Evolutionary conservation across 2,329 filamentous ascomycete genomes (phyloP).

Genomic region (Aspergillus caelatus): DNA sequence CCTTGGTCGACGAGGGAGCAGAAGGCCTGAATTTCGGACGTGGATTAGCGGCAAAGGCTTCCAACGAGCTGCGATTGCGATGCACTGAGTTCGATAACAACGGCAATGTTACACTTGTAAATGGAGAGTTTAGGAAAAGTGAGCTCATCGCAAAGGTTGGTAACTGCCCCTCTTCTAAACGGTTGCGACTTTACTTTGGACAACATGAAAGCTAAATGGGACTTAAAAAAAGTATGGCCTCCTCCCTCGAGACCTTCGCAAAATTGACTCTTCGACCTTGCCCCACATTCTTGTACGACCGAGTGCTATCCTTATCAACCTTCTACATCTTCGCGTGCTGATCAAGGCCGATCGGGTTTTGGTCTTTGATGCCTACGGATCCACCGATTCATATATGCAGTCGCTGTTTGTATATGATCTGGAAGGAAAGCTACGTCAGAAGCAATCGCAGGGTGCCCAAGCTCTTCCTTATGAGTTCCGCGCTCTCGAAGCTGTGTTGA

Average conservation of each 20-base stretch:
- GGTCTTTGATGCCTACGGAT: slow-evolving; percentile 94
- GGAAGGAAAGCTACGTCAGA: slow-evolving; percentile 87
- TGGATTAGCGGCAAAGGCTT: slow-evolving; percentile 72
- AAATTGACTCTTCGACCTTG: slow-evolving; percentile 94
- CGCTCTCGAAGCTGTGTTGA: slow-evolving; percentile 90
- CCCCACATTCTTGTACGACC: slow-evolving; percentile 94
- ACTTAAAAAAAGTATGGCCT: slow-evolving; percentile 72
- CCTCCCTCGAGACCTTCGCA: slow-evolving; percentile 89
- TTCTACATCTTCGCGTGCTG: slow-evolving; percentile 92
- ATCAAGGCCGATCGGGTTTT: slow-evolving; percentile 95
- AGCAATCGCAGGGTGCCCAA: slow-evolving; percentile 55
- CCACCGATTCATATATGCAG: slow-evolving; percentile 90
- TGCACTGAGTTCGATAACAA: slow-evolving; percentile 95
- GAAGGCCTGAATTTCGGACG: slow-evolving; percentile 70
- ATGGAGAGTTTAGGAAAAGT: slow-evolving; percentile 96
- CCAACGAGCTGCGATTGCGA: slow-evolving; percentile 80
- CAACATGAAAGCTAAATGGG: slow-evolving; percentile 1
- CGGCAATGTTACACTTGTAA: slow-evolving; percentile 88
- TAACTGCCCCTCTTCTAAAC: slow-evolving; percentile 7
- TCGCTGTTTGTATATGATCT: slow-evolving; percentile 98
- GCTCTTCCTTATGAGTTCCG: slow-evolving; percentile 92
- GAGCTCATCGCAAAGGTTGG: slow-evolving; percentile 90
- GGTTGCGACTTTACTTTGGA: neutral
- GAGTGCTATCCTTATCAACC: slow-evolving; percentile 89
- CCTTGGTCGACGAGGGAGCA: slow-evolving; percentile 61